phyloP scores from a whole-genome alignment of 139 green algal species.

The Eudorina sp. region DNA sequence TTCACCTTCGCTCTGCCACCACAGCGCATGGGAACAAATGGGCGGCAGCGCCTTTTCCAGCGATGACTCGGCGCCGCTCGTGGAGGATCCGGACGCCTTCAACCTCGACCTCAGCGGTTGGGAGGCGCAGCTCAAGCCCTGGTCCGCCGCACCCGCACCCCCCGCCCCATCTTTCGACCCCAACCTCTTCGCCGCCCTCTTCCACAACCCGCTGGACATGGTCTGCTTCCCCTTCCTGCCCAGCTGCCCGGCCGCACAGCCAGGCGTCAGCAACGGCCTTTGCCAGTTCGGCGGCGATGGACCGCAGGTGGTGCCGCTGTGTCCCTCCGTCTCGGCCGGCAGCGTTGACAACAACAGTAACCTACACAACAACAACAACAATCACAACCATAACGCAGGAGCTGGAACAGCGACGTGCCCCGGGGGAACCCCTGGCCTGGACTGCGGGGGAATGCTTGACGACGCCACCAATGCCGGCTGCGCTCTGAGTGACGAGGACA shows the following conservation, averaged over 20 bases:
- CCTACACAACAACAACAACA: too few relatives aligned
- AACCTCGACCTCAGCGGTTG: slow-evolving; percentile 22
- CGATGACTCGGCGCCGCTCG: not conserved
- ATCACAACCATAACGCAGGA: not conserved
- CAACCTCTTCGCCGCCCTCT: slow-evolving; percentile 23
- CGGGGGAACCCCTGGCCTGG: too few relatives aligned
- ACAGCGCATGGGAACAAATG: slow-evolving; percentile 41
- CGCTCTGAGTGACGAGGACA: not conserved
- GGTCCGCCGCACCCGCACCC: not conserved
- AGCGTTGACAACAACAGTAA: not conserved
- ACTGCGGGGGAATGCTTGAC: not conserved
- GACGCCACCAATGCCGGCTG: not conserved
- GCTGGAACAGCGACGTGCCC: too few relatives aligned
- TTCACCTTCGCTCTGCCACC: too few relatives aligned
- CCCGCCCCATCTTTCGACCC: not conserved
- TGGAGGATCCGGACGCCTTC: slow-evolving; percentile 2
- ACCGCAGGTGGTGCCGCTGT: slow-evolving; percentile 20
- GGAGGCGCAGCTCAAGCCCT: slow-evolving; percentile 13
- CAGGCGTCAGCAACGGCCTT: not conserved
- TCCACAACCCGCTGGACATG: slow-evolving; percentile 1
- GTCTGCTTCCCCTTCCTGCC: slow-evolving; percentile 1
- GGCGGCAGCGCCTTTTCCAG: slow-evolving; percentile 21
- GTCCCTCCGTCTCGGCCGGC: not conserved
- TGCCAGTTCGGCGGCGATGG: not conserved
- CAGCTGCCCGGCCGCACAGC: not conserved